These are phyloP conservation scores for Coemansia sp. DNA, from an alignment of 192 early-diverging fungal genomes.

Conservation along the genomic window DNA sequence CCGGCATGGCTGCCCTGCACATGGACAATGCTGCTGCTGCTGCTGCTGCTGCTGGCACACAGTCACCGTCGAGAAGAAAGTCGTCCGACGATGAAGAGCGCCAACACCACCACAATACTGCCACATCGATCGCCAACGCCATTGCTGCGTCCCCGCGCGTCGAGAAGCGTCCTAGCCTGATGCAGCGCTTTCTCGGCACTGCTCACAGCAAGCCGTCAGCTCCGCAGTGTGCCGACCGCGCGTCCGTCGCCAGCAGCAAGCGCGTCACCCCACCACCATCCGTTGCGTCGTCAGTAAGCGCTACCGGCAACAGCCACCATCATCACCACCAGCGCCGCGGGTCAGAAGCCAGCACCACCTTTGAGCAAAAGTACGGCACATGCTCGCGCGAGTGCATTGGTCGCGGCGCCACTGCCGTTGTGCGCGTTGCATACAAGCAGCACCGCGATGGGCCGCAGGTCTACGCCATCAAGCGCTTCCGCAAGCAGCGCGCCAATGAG, in stretches of 20 bases:
- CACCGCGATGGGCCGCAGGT: conserved; percentile 61
- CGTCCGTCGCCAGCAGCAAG: conserved; percentile 6
- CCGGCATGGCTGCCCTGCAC: conserved; percentile 17
- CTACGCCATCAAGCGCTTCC: conserved; percentile 92
- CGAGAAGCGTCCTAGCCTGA: conserved; percentile 50
- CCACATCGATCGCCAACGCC: conserved; percentile 33
- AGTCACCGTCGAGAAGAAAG: background rate
- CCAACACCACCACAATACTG: background rate
- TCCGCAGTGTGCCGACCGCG: background rate
- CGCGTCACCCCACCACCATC: conserved; percentile 30
- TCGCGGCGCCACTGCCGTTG: conserved; percentile 87
- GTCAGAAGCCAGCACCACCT: conserved; percentile 26
- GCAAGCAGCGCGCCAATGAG: conserved; percentile 79
- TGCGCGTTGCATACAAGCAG: conserved; percentile 78
- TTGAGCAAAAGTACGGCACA: conserved; percentile 77
- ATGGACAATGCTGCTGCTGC: conserved; percentile 8
- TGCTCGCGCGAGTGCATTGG: conserved; percentile 77
- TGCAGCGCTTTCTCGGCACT: conserved; percentile 49
- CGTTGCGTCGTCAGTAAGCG: conserved; percentile 28
- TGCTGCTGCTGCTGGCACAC: conserved; percentile 9
- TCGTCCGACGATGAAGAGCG: conserved; percentile 11
- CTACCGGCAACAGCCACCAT: conserved; percentile 13
- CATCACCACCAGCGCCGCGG: conserved; percentile 26
- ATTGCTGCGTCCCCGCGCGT: conserved; percentile 39
- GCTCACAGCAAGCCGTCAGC: background rate